Evolutionary conservation across 805 yeast species (phyloP), one percentile per base, ranked within the genome.

Genomic region (Lipomyces starkeyi): DNA sequence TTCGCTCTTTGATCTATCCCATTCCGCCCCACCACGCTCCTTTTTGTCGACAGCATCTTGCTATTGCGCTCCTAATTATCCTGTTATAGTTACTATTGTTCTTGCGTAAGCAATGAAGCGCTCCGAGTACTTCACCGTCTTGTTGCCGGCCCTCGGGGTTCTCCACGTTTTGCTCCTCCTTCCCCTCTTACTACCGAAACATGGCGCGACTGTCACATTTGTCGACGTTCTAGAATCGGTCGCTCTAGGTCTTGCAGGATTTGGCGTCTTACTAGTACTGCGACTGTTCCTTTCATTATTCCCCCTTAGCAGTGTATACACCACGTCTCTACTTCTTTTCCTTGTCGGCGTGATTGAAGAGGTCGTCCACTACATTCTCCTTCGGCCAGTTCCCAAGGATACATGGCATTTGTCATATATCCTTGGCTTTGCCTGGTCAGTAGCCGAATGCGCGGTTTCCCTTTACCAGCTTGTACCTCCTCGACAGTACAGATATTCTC

Each of bases 281-380:
- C 65, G 71, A 7, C 62, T 68, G 22, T 47, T 68, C 20, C 63
- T 68, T 27, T 64, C 71, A 49, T 62, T 68, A n/a, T 68, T 68
- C 58, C 71, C 71, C 53, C 62, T 64, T 34, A 56, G 63, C n/a
- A 65, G 68, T n/a, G 68, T 68, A 13, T 58, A 37, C 61, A 64
- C 64, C 7, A 68, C 71, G 43, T 68, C 71, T 47, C 54, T 64
- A 1, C 63, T 64, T 57, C 65, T 68, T 3, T 68, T 68, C 60
- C 64, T 55, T 47, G 71, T 68, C 49, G 71, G 71, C 22, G 59
- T 68, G 34, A 53, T 65, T 43, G 71, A 68, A 62, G 71, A 68
- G 37, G 37, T 57, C 34, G 67, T 64, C 9, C 71, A 68, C 53
- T 68, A 37, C 56, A 35, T 57, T 17, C 64, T 68, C 20, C 56